Conservation (phyloP, 2,329 filamentous ascomycete genomes). For the Aureobasidium subglaciale region DNA sequence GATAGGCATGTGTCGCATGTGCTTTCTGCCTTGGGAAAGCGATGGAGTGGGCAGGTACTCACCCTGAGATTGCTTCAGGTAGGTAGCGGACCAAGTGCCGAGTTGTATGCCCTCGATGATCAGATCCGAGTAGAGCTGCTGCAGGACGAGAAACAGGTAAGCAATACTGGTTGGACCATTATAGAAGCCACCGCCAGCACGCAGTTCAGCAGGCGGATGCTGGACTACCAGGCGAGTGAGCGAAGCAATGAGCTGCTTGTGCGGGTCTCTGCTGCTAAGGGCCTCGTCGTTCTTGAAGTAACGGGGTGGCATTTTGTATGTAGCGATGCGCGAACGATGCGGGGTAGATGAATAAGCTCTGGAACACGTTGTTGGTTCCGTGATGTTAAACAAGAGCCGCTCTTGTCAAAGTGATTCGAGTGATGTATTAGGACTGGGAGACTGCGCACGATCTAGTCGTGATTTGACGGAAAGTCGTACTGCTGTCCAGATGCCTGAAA, state of each 20-base stretch:
- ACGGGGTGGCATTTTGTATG: slow-evolving; percentile 26
- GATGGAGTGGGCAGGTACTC: too few species aligned
- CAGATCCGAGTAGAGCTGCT: slow-evolving; percentile 42
- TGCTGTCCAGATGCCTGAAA: too few species aligned
- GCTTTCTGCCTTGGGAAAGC: too few species aligned
- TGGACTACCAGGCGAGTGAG: slow-evolving; percentile 42
- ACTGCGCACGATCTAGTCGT: neutral
- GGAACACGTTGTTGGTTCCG: neutral
- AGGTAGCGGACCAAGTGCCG: slow-evolving; percentile 44
- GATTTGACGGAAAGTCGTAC: neutral
- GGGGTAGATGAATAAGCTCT: slow-evolving; percentile 2
- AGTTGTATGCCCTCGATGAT: slow-evolving; percentile 39
- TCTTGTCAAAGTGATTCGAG: neutral
- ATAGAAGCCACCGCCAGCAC: slow-evolving; percentile 43
- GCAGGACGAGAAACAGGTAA: slow-evolving; percentile 44
- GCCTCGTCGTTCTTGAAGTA: slow-evolving; percentile 36
- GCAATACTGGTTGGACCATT: slow-evolving; percentile 44
- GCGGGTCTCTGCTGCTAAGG: slow-evolving; percentile 35
- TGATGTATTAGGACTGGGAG: neutral
- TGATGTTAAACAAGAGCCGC: neutral
- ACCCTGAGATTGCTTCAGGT: slow-evolving; percentile 42
- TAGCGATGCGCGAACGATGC: slow-evolving; percentile 3
- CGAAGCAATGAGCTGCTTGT: slow-evolving; percentile 45
- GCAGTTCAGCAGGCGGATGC: slow-evolving; percentile 39
- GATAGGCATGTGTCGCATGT: too few species aligned